Percentiles rank a stretch among this genome's conserved stretches.
These are phyloP conservation scores for Daldinia sp. DNA, from an alignment of 2,329 filamentous ascomycete genomes.

Conservation along the genomic window DNA sequence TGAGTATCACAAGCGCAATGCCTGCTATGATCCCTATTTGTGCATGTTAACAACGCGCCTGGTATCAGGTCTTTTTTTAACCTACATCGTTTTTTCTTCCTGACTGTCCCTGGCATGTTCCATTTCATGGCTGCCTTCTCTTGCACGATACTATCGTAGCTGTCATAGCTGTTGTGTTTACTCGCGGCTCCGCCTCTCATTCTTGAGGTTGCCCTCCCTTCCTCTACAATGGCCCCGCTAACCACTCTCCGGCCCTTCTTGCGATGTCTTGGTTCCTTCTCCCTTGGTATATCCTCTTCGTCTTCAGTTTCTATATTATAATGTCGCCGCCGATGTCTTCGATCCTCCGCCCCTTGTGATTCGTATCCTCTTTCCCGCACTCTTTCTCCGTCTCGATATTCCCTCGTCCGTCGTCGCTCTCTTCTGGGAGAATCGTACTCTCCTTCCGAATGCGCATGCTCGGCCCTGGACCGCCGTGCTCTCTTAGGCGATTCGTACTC, in stretches of 20 bases:
- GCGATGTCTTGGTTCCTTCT: conserved; percentile 50
- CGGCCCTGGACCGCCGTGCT: conserved; percentile 23
- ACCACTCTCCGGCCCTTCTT: conserved; percentile 69
- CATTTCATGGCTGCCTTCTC: conserved; percentile 51
- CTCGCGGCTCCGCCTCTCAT: conserved; percentile 58
- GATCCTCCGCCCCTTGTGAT: conserved; percentile 39
- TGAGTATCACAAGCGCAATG: conserved; percentile 65
- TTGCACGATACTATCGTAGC: conserved; percentile 64
- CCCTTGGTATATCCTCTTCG: conserved; percentile 36
- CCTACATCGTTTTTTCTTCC: conserved; percentile 73
- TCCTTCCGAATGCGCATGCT: conserved; percentile 3
- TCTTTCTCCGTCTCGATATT: conserved; percentile 34
- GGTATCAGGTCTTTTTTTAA: conserved; percentile 45
- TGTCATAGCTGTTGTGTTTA: conserved; percentile 60
- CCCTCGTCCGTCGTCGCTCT: conserved; percentile 34
- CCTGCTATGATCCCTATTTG: conserved; percentile 68
- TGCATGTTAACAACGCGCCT: conserved; percentile 37
- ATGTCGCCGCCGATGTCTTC: conserved; percentile 34
- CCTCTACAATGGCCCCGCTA: conserved; percentile 77
- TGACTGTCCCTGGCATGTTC: conserved; percentile 37
- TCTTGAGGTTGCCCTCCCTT: conserved; percentile 64
- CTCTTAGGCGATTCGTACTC: conserved; percentile 42
- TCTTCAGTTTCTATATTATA: conserved; percentile 36
- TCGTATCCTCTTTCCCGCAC: conserved; percentile 41
- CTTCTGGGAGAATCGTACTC: conserved; percentile 42